Conservation (phyloP, 164 flowering plant genomes). For the Vitis rotundifolia region DNA sequence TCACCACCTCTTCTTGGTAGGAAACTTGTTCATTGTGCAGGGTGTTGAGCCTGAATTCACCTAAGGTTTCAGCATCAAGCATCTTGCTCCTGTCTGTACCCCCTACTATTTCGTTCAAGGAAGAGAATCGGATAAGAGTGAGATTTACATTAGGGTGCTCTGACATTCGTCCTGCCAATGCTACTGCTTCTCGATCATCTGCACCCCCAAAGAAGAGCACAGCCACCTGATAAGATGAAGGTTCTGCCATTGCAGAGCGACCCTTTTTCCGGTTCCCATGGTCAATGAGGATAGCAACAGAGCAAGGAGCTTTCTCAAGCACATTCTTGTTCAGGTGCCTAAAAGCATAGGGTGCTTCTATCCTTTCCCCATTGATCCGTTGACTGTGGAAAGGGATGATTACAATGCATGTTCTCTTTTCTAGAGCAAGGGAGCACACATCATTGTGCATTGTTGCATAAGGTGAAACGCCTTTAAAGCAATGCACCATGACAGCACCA, state of each 20-base stretch:
- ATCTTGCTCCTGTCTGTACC: conserved; percentile 25
- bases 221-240: conserved; percentile 15
- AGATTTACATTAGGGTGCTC: conserved; percentile 23
- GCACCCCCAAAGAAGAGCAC: conserved; percentile 55
- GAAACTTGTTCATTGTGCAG: conserved; percentile 9
- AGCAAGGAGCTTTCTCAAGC: conserved; percentile 47
- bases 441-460: conserved; percentile 47
- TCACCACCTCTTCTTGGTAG: conserved; percentile 31
- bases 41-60: conserved; percentile 10
- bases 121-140: conserved; percentile 24
- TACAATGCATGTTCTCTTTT: conserved; percentile 32
- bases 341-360: conserved; percentile 16
- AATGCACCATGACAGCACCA: conserved; percentile 15
- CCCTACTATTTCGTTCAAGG: conserved; percentile 11
- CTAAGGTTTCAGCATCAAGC: conserved; percentile 25
- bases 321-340: conserved; percentile 34
- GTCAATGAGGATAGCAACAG: conserved; percentile 54
- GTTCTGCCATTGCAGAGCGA: not conserved
- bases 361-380: conserved; percentile 11
- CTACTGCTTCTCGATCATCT: conserved; percentile 63
- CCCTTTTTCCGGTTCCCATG: conserved; percentile 12
- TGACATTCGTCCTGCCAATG: conserved; percentile 40
- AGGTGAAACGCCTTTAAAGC: conserved; percentile 41
- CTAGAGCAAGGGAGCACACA: conserved; percentile 42
- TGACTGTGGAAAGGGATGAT: conserved; percentile 45